Evolutionary conservation across 1,284 basidiomycete species (phyloP), one percentile per base, ranked within the genome.

Genomic region (Leccinum ponderosum): DNA sequence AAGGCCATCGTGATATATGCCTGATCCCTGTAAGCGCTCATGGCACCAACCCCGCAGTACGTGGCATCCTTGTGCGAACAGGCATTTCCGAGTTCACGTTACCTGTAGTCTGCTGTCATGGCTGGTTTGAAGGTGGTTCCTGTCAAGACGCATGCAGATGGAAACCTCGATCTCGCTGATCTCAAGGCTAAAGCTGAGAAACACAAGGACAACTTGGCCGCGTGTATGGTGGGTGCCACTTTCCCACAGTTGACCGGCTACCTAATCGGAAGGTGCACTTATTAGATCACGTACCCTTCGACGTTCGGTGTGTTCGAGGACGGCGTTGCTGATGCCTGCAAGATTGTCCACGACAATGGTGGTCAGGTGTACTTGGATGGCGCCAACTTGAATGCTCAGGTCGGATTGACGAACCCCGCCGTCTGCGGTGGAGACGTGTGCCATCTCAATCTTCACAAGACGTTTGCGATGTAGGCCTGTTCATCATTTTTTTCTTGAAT

Each of bases 351-450:
- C 74, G 86, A 95, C 62, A 89, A 94, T 69, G 97, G 97, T 20
- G 97, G 97, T 22, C 97, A 99, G 74, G 97, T 99, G 44, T 99
- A 98, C 77, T 82, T 99, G 60, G 97, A 99, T 75, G 95, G 94
- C 68, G 96, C 96, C 58, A 98, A 99, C 75, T 81, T 98, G 68
- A 98, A 99, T 75, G 95, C 95, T 29, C 94, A 98, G 73, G 88
- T 99, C 66, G 97, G 97, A 27, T 75, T 98, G 59, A 98, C 97
- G 22, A 95, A 95, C 73, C 95, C 97, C n/a, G 94, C 93, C 4
- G 90, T 86, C 35, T 97, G 96, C 72, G 97, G 97, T 56, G 97
- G 95, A 60, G 97, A 99, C 76, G 95, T 99, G 47, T 97, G 95
- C 72, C 97, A 99, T 76, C 83, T 98, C 81, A 99, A 99, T 79